Conservation (phyloP, 306 rosid genomes). For the Carpinus fangiana region DNA sequence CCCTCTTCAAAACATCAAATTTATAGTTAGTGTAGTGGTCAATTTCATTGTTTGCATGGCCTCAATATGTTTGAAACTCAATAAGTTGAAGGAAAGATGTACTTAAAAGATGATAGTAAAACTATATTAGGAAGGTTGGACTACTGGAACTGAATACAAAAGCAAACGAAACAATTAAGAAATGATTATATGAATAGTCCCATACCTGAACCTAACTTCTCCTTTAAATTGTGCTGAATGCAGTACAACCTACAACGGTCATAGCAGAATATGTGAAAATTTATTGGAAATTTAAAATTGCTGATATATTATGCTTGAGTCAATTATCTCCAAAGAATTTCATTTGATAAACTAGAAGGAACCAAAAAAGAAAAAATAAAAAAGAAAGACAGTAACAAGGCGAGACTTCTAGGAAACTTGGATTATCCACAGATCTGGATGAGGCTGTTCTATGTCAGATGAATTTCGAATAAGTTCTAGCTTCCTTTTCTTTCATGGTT, state of each 20-base stretch:
- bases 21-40: neutral
- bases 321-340: neutral
- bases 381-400: neutral
- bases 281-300: neutral
- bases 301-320: neutral
- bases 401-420: neutral
- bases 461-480: neutral
- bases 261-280: slow-evolving; percentile 15
- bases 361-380: too few species aligned
- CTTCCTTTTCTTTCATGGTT: neutral
- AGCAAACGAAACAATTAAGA: neutral
- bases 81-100: neutral
- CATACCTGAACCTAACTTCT: slow-evolving; percentile 82
- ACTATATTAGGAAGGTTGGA: neutral
- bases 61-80: neutral
- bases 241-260: slow-evolving; percentile 59
- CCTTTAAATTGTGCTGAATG: slow-evolving; percentile 85
- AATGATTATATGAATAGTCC: slow-evolving; percentile 32
- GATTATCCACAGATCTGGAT: neutral
- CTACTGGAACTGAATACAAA: slow-evolving; percentile 5
- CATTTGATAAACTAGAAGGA: neutral
- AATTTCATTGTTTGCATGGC: neutral
- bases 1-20: neutral
- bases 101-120: neutral
- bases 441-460: neutral